phyloP scores from a whole-genome alignment of 805 yeast species.

The Wickerhamomyces mucosus region DNA sequence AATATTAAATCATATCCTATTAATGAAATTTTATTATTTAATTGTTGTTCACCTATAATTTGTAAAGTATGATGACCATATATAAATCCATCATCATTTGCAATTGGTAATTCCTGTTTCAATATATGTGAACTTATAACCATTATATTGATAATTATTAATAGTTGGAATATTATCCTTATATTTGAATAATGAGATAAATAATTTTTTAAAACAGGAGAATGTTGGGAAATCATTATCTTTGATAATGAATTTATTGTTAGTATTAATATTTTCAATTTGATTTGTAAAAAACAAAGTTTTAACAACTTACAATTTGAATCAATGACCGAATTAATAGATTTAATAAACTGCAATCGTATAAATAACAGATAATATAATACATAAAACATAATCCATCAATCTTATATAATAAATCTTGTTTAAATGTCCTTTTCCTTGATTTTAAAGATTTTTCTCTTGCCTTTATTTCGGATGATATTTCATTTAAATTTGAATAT shows the following conservation, averaged over 20 bases:
- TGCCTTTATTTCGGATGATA: conserved; percentile 3
- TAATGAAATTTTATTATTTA: conserved; percentile 11
- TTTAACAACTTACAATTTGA: conserved; percentile 8
- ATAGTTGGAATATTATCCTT: conserved; percentile 8
- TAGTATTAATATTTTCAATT: neutral
- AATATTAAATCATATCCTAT: conserved; percentile 8
- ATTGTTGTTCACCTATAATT: conserved; percentile 15
- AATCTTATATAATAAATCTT: conserved; percentile 7
- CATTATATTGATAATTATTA: conserved; percentile 7
- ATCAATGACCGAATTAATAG: conserved; percentile 7
- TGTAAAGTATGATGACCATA: conserved; percentile 21
- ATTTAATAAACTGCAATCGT: conserved; percentile 19
- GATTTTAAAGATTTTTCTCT: conserved; percentile 8
- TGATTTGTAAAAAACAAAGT: neutral
- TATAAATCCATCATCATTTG: conserved; percentile 15
- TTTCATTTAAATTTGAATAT: neutral
- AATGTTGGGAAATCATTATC: conserved; percentile 4
- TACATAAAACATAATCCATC: conserved; percentile 7
- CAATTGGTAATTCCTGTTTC: conserved; percentile 14
- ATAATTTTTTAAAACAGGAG: conserved; percentile 3
- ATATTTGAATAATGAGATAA: conserved; percentile 6
- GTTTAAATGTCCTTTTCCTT: conserved; percentile 8
- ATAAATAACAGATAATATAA: conserved; percentile 11
- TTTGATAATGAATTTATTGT: neutral
- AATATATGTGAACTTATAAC: conserved; percentile 7